These are phyloP conservation scores for Candida sanyaensis DNA, from an alignment of 1,139 yeast genomes.

Conservation along the genomic window DNA sequence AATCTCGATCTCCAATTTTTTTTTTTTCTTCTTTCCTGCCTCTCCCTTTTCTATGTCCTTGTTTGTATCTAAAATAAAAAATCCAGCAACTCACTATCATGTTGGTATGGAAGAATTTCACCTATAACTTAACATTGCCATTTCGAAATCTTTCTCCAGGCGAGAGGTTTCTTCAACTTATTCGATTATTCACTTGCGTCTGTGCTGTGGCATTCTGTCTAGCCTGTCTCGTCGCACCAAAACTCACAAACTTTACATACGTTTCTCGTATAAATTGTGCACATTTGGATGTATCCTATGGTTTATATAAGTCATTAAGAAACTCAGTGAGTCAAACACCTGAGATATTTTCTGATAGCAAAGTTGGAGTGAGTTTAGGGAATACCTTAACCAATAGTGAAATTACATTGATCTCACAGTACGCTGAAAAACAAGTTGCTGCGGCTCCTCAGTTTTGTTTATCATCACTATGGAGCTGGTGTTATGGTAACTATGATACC, in stretches of 20 bases:
- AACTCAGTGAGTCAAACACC: conserved; percentile 30
- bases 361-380: conserved; percentile 7
- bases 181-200: conserved; percentile 25
- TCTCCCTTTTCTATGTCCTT: not conserved
- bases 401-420: conserved; percentile 44
- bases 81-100: not conserved
- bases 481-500: conserved; percentile 43
- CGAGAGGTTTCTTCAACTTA: conserved; percentile 31
- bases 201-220: conserved; percentile 21
- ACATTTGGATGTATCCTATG: conserved; percentile 52
- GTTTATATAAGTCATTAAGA: conserved; percentile 50
- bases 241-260: conserved; percentile 22
- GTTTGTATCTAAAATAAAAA: too few species aligned
- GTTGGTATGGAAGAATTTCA: conserved; percentile 4
- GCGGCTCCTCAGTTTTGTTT: conserved; percentile 52
- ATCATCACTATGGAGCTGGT: conserved; percentile 47
- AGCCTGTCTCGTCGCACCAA: conserved; percentile 31
- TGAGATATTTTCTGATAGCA: conserved; percentile 14
- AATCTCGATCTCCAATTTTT: not conserved
- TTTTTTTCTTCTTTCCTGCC: not conserved
- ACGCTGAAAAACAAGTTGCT: conserved; percentile 49
- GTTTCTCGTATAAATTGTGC: conserved; percentile 48
- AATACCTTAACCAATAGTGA: conserved; percentile 53
- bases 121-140: conserved; percentile 16
- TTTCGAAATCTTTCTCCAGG: conserved; percentile 31